These are phyloP conservation scores for Thecaphora thlaspeos DNA, from an alignment of 1,284 basidiomycete species.

Conservation along the genomic window DNA sequence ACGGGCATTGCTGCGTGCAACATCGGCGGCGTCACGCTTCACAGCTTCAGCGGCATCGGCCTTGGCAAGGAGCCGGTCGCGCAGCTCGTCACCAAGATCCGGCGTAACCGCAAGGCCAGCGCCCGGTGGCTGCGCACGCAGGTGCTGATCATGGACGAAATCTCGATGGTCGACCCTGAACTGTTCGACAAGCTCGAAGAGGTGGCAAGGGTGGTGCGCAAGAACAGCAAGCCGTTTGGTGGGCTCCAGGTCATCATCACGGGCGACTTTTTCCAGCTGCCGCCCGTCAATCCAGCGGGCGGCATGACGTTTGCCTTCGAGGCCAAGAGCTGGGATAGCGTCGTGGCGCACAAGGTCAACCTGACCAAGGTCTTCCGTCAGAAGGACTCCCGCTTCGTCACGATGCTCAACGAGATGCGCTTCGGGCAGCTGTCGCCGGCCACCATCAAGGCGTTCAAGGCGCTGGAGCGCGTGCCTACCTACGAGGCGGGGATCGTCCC, in stretches of 20 bases:
- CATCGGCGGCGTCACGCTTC: slow-evolving; percentile 87
- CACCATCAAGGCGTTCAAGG: slow-evolving; percentile 38
- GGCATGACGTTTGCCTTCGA: slow-evolving; percentile 67
- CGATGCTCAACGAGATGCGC: slow-evolving; percentile 51
- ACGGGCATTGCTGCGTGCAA: slow-evolving; percentile 88
- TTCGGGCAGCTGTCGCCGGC: slow-evolving; percentile 37
- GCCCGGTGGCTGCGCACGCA: slow-evolving; percentile 71
- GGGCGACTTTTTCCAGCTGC: slow-evolving; percentile 95
- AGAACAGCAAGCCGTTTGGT: slow-evolving; percentile 72
- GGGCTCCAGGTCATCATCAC: slow-evolving; percentile 91
- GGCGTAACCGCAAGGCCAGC: slow-evolving; percentile 69
- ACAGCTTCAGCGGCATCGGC: slow-evolving; percentile 87
- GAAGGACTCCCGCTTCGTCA: slow-evolving; percentile 60
- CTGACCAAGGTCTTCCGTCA: slow-evolving; percentile 83
- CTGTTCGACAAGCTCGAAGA: slow-evolving; percentile 84
- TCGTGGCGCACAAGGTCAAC: slow-evolving; percentile 75
- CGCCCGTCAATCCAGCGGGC: slow-evolving; percentile 71
- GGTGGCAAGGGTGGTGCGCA: slow-evolving; percentile 68
- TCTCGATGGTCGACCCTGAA: slow-evolving; percentile 91
- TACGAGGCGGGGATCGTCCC: slow-evolving; percentile 44
- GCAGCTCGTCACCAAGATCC: slow-evolving; percentile 68
- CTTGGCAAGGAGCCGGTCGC: slow-evolving; percentile 72
- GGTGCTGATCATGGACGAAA: slow-evolving; percentile 91
- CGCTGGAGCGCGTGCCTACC: slow-evolving; percentile 30
- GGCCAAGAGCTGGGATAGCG: slow-evolving; percentile 75